A percentile compares a stretch with the other conserved stretches of the same genome.
phyloP scores from a whole-genome alignment of 768 basidiomycete genomes.

The Amyloporia xantha region DNA sequence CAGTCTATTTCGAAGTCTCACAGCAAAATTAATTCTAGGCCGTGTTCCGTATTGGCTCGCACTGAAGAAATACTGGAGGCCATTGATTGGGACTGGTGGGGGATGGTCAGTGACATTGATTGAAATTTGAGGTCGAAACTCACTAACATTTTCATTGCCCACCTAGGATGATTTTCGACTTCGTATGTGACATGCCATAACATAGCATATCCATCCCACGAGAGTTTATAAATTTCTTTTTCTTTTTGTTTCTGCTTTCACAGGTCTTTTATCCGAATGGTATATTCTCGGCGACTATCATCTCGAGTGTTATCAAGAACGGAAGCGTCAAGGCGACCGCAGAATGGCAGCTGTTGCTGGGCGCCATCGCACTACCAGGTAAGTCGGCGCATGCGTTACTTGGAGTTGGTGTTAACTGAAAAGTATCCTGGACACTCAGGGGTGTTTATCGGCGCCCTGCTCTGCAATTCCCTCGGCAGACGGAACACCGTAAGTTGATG shows the following conservation, averaged over 20 bases:
- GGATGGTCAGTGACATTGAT: constrained; percentile 69
- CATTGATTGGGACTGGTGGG: constrained; percentile 65
- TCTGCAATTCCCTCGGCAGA: constrained; percentile 50
- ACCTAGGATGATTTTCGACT: constrained; percentile 63
- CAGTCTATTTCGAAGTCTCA: neutral
- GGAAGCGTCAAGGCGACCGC: constrained; percentile 52
- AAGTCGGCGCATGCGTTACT: constrained; percentile 11
- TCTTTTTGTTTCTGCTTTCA: no score
- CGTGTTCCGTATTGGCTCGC: constrained; percentile 57
- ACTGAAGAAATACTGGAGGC: constrained; percentile 57
- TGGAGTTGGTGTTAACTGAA: neutral
- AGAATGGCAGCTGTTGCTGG: constrained; percentile 65
- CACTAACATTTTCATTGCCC: neutral
- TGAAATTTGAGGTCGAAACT: neutral
- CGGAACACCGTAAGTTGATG: constrained; percentile 44
- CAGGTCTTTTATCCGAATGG: constrained; percentile 70
- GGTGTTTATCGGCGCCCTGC: constrained; percentile 27
- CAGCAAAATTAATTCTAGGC: constrained; percentile 23
- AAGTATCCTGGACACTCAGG: constrained; percentile 21
- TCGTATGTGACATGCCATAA: constrained; percentile 28
- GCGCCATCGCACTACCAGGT: constrained; percentile 57
- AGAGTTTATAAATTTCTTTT: no score
- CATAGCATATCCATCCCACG: no score
- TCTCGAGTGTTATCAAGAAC: constrained; percentile 55
- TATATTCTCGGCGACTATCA: constrained; percentile 62